Conservation (phyloP, 306 rosid species). For the Cucumis hystrix region DNA sequence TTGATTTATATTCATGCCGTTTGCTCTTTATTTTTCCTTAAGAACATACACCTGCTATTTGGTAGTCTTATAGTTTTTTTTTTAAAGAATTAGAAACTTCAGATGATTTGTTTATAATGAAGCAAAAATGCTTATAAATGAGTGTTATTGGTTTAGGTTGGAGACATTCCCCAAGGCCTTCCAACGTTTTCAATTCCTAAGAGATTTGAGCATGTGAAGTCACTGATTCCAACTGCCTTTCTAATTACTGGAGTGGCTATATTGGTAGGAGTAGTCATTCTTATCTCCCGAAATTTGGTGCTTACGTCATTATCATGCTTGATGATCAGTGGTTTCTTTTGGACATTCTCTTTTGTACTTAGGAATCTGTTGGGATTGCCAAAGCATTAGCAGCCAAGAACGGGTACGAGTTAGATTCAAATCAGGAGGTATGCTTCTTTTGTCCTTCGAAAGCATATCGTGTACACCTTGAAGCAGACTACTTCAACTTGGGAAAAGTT, state of each 20-base stretch:
- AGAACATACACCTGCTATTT: neutral
- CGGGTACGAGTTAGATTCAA: slow-evolving; percentile 94
- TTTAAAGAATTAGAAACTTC: neutral
- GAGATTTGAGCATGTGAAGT: slow-evolving; percentile 42
- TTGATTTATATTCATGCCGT: neutral
- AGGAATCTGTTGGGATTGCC: slow-evolving; percentile 99
- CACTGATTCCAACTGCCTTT: slow-evolving; percentile 87
- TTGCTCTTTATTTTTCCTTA: neutral
- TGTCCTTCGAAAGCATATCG: neutral
- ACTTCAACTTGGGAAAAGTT: slow-evolving; percentile 7
- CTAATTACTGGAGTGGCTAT: slow-evolving; percentile 95
- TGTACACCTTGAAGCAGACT: neutral
- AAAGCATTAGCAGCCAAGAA: slow-evolving; percentile 96
- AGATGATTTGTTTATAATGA: neutral
- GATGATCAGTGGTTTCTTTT: neutral
- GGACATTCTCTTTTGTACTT: slow-evolving; percentile 13
- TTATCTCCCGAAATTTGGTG: neutral
- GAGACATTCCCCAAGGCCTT: slow-evolving; percentile 90
- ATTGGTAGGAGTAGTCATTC: slow-evolving; percentile 48
- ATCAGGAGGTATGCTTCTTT: slow-evolving; percentile 76
- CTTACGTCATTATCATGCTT: slow-evolving; percentile 1
- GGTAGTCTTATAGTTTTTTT: neutral
- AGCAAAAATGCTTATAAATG: slow-evolving; percentile 7
- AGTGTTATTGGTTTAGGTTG: slow-evolving; percentile 46
- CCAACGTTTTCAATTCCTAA: slow-evolving; percentile 81